A percentile compares a stretch with the other conserved stretches of the same genome.
Evolutionary conservation across 2,329 filamentous ascomycete species (phyloP).

Genomic region (Cercospora berteroae): DNA sequence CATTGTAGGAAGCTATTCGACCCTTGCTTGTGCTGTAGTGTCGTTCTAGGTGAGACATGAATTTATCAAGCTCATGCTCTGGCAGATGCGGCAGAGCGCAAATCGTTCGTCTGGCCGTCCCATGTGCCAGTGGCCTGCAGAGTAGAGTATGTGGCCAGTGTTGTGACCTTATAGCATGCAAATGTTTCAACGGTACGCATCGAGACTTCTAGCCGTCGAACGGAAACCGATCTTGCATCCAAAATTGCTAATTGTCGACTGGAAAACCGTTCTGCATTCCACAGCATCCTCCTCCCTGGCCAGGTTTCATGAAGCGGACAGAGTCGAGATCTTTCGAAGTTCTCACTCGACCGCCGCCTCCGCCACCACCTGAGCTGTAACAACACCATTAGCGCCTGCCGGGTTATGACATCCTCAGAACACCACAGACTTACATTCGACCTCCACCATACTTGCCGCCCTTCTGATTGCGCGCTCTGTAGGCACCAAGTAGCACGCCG

Average conservation of each 20-base stretch:
- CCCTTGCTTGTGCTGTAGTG: neutral
- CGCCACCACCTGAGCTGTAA: neutral
- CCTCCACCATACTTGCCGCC: neutral
- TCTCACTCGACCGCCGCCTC: constrained; percentile 1
- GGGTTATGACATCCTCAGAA: neutral
- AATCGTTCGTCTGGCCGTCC: neutral
- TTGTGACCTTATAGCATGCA: neutral
- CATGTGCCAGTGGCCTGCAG: neutral
- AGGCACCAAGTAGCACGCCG: constrained; percentile 17
- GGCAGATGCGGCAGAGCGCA: neutral
- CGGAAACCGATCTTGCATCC: constrained; percentile 6
- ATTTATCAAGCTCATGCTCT: neutral
- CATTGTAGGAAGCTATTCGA: neutral
- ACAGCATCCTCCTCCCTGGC: constrained; percentile 10
- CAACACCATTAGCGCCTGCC: neutral
- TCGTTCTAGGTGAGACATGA: neutral
- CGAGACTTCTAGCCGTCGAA: neutral
- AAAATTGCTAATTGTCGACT: constrained; percentile 2
- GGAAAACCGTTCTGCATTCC: constrained; percentile 14
- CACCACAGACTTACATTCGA: constrained; percentile 13
- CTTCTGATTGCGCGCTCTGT: constrained; percentile 12
- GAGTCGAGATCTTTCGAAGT: constrained; percentile 12
- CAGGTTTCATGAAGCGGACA: constrained; percentile 10
- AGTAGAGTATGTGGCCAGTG: neutral
- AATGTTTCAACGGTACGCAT: neutral